Evolutionary conservation across 495 filamentous ascomycete genomes (phyloP).

Genomic region (Penicillium nucicola): DNA sequence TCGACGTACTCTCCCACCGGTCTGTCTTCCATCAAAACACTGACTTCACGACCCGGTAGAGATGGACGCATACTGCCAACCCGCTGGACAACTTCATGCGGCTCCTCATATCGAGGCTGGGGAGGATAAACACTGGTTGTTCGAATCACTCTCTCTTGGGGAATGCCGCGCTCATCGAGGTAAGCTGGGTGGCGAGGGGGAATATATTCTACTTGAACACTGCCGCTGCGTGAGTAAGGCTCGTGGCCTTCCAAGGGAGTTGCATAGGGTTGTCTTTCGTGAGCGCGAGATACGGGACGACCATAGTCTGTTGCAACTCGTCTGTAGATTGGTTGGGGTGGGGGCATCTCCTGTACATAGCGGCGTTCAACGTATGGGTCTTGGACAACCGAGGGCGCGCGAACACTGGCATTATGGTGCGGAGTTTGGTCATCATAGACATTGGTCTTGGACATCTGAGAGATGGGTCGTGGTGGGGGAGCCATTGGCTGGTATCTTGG

Average conservation of each 20-base stretch:
- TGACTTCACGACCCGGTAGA: conserved; percentile 31
- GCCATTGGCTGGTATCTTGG: conserved; percentile 46
- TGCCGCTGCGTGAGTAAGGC: conserved; percentile 33
- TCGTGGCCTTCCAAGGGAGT: conserved; percentile 34
- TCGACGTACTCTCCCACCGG: conserved; percentile 42
- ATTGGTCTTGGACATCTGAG: conserved; percentile 31
- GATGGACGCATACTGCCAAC: conserved; percentile 51
- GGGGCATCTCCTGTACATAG: conserved; percentile 47
- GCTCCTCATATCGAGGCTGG: conserved; percentile 52
- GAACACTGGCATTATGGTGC: conserved; percentile 35
- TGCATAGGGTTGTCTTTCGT: conserved; percentile 32
- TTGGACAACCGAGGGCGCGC: conserved; percentile 41
- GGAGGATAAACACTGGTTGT: conserved; percentile 58
- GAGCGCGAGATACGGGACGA: conserved; percentile 22
- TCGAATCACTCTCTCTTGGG: conserved; percentile 54
- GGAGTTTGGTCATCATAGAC: conserved; percentile 36
- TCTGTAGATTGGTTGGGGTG: conserved; percentile 37
- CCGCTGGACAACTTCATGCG: conserved; percentile 43
- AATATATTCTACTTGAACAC: conserved; percentile 44
- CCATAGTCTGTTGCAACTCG: conserved; percentile 40
- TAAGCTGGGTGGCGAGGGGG: conserved; percentile 33
- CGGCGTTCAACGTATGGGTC: conserved; percentile 40
- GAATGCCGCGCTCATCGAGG: conserved; percentile 41
- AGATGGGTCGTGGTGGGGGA: conserved; percentile 39
- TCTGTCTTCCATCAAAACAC: conserved; percentile 40